Conservation (phyloP, 495 filamentous ascomycete species). For the Alectoria sarmentosa region DNA sequence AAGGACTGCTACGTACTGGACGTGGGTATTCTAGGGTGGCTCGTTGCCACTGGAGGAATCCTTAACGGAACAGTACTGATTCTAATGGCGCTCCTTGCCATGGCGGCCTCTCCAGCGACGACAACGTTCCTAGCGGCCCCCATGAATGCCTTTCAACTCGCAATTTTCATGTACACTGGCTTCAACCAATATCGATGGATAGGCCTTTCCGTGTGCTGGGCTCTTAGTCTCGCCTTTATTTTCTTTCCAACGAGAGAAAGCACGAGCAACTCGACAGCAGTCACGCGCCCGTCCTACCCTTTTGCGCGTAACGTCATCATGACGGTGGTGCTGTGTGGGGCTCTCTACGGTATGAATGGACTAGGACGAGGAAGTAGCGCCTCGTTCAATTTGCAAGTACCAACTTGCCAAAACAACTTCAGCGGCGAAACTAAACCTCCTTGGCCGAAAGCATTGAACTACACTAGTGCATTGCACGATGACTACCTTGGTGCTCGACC, state of each 20-base stretch:
- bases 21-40: background rate
- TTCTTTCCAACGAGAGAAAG: background rate
- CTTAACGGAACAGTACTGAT: conserved; percentile 1
- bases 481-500: conserved; percentile 45
- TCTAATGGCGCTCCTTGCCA: conserved; percentile 3
- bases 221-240: background rate
- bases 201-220: background rate
- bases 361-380: background rate
- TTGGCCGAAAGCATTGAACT: conserved; percentile 23
- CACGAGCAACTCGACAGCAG: background rate
- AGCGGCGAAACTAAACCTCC: background rate
- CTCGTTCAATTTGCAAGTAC: background rate
- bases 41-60: conserved; percentile 4
- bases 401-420: background rate
- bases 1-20: conserved; percentile 20
- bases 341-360: conserved; percentile 10
- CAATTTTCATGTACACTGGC: conserved; percentile 7
- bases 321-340: conserved; percentile 2
- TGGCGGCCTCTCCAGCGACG: background rate
- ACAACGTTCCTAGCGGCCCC: background rate
- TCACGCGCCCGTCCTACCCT: conserved; percentile 4
- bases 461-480: conserved; percentile 42
- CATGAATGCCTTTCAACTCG: conserved; percentile 9
- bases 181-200: conserved; percentile 1
- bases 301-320: conserved; percentile 9